These are phyloP conservation scores for Trametes elegans DNA, from an alignment of 768 basidiomycete genomes.

Conservation along the genomic window DNA sequence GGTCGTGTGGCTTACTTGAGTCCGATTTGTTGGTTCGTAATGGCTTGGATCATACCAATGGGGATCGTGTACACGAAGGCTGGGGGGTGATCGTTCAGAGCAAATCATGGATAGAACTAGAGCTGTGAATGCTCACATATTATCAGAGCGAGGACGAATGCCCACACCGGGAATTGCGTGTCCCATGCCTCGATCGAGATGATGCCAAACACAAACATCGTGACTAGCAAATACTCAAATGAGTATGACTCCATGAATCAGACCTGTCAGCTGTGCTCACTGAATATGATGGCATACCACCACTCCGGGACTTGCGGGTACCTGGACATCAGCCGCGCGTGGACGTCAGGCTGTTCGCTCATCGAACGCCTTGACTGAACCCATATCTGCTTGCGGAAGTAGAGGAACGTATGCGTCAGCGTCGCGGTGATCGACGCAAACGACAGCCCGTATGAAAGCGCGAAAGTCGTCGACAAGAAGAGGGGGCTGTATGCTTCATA, in stretches of 20 bases:
- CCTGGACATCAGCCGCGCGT: constrained; percentile 45
- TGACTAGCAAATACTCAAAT: constrained; percentile 26
- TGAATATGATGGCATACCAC: constrained; percentile 46
- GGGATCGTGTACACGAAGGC: constrained; percentile 71
- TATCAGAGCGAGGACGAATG: constrained; percentile 49
- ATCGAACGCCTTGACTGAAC: constrained; percentile 42
- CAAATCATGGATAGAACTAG: not conserved
- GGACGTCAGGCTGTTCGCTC: constrained; percentile 49
- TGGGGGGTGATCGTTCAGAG: not conserved
- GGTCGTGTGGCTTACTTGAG: constrained; percentile 37
- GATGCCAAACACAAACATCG: constrained; percentile 61
- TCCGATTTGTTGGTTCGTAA: constrained; percentile 77
- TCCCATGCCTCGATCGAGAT: constrained; percentile 63
- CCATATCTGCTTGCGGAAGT: constrained; percentile 44
- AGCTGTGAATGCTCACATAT: constrained; percentile 26
- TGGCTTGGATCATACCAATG: constrained; percentile 77
- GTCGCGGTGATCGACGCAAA: constrained; percentile 42
- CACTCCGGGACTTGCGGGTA: constrained; percentile 51
- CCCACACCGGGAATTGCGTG: constrained; percentile 69
- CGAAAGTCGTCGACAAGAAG: constrained; percentile 51
- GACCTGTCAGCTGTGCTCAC: constrained; percentile 20
- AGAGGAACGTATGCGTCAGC: constrained; percentile 44
- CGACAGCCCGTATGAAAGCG: constrained; percentile 48
- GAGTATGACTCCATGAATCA: not conserved
- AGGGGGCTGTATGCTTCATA: constrained; percentile 45